Evolutionary conservation across 1,139 yeast genomes (phyloP).

Genomic region (Hanseniaspora gamundiae): DNA sequence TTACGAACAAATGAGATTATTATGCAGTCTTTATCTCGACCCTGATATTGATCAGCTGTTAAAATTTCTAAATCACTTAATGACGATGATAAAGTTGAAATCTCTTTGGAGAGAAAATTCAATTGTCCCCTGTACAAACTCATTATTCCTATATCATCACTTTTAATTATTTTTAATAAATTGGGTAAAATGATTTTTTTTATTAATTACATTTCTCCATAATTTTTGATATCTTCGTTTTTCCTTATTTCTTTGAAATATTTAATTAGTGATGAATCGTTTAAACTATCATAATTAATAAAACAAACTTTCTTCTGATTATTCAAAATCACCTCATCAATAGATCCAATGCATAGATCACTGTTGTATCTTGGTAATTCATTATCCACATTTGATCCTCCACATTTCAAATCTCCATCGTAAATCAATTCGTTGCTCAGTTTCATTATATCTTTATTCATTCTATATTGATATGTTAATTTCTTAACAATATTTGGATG

Average conservation of each 20-base stretch:
- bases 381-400: constrained; percentile 40
- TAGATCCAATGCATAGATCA: background rate
- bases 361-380: constrained; percentile 4
- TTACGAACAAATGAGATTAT: constrained; percentile 81
- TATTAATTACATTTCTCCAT: constrained; percentile 56
- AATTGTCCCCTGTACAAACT: constrained; percentile 81
- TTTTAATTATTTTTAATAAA: constrained; percentile 6
- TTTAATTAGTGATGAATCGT: constrained; percentile 26
- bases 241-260: constrained; percentile 39
- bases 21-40: constrained; percentile 86
- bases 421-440: constrained; percentile 73
- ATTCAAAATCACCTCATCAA: constrained; percentile 25
- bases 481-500: constrained; percentile 66
- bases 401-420: constrained; percentile 65
- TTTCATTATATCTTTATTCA: constrained; percentile 83
- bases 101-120: constrained; percentile 35
- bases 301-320: constrained; percentile 53
- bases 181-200: constrained; percentile 41
- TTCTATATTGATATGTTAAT: constrained; percentile 75
- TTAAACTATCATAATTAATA: constrained; percentile 53
- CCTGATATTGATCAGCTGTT: constrained; percentile 95
- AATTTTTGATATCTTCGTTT: constrained; percentile 64
- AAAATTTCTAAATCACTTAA: constrained; percentile 49
- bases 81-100: constrained; percentile 27
- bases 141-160: constrained; percentile 66